Percentiles rank a stretch among this genome's conserved stretches.
These are phyloP conservation scores for Eutypa lata DNA, from an alignment of 2,329 filamentous ascomycete species.

Conservation along the genomic window DNA sequence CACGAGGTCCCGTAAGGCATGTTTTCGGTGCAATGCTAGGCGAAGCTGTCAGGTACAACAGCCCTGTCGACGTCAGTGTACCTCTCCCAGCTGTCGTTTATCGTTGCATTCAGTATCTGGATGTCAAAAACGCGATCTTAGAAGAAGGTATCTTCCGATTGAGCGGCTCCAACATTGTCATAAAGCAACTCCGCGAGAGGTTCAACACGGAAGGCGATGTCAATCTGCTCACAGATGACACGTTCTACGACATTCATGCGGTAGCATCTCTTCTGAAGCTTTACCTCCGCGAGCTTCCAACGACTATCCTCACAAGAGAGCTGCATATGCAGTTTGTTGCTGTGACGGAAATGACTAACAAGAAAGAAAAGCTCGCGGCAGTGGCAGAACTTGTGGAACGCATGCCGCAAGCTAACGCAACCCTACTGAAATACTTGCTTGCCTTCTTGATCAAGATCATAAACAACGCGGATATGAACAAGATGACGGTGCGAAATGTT, in stretches of 20 bases:
- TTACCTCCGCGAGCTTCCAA: slow-evolving; percentile 88
- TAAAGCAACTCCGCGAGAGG: slow-evolving; percentile 84
- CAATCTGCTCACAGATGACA: slow-evolving; percentile 75
- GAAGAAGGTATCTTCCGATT: slow-evolving; percentile 97
- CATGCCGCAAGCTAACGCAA: slow-evolving; percentile 76
- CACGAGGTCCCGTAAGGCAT: slow-evolving; percentile 57
- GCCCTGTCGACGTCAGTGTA: slow-evolving; percentile 68
- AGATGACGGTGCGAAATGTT: slow-evolving; percentile 97
- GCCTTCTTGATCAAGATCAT: slow-evolving; percentile 90
- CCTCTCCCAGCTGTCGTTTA: slow-evolving; percentile 90
- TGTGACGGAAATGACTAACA: slow-evolving; percentile 74
- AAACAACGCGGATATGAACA: slow-evolving; percentile 85
- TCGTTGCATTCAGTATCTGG: slow-evolving; percentile 90
- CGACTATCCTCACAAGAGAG: slow-evolving; percentile 86
- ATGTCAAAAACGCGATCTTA: slow-evolving; percentile 71
- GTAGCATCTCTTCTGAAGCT: slow-evolving; percentile 91
- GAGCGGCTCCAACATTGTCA: slow-evolving; percentile 93
- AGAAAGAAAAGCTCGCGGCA: slow-evolving; percentile 70
- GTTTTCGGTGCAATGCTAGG: slow-evolving; percentile 83
- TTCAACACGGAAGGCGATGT: slow-evolving; percentile 94
- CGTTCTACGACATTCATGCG: slow-evolving; percentile 93
- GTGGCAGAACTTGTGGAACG: slow-evolving; percentile 76
- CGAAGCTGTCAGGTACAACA: slow-evolving; percentile 81
- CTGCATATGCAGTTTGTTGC: slow-evolving; percentile 85
- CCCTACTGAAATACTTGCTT: slow-evolving; percentile 79